phyloP scores from a whole-genome alignment of 495 filamentous ascomycete species.

The Beverwykella pulmonaria region DNA sequence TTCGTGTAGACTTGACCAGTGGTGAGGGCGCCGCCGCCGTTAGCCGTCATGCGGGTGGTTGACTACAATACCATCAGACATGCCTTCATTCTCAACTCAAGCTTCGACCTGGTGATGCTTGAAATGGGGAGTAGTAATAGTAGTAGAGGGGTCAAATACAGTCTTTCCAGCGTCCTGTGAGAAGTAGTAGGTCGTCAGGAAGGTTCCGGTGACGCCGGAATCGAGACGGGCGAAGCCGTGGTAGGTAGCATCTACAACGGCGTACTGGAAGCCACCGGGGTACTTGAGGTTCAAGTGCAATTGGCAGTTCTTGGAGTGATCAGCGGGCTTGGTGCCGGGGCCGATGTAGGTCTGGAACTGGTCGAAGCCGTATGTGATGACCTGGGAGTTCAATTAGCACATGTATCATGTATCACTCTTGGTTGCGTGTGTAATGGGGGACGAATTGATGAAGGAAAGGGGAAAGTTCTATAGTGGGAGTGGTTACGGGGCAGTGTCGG shows the following conservation, averaged over 20 bases:
- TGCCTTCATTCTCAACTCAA: too few relatives aligned
- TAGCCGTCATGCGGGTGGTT: constrained; percentile 55
- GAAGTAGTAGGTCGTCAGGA: constrained; percentile 63
- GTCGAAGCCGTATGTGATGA: constrained; percentile 62
- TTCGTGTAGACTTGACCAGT: constrained; percentile 59
- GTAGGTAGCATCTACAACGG: constrained; percentile 58
- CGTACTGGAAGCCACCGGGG: constrained; percentile 62
- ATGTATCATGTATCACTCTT: background rate
- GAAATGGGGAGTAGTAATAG: too few relatives aligned
- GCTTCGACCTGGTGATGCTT: too few relatives aligned
- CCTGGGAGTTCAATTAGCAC: constrained; percentile 37
- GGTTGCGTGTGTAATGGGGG: background rate
- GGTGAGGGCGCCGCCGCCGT: constrained; percentile 49
- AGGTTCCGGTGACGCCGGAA: constrained; percentile 56
- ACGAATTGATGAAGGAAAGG: background rate
- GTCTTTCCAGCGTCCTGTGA: constrained; percentile 37
- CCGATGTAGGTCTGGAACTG: constrained; percentile 61
- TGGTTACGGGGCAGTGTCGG: background rate
- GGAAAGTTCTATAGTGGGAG: background rate
- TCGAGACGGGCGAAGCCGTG: constrained; percentile 61
- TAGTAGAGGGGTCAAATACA: constrained; percentile 12
- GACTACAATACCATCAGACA: too few relatives aligned
- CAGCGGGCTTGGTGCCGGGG: constrained; percentile 47
- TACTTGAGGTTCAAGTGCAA: constrained; percentile 61
- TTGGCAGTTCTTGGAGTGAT: constrained; percentile 60